A percentile compares a stretch with the other conserved stretches of the same genome.
Conservation (phyloP, 495 filamentous ascomycete species). For the Cercophora sp. region DNA sequence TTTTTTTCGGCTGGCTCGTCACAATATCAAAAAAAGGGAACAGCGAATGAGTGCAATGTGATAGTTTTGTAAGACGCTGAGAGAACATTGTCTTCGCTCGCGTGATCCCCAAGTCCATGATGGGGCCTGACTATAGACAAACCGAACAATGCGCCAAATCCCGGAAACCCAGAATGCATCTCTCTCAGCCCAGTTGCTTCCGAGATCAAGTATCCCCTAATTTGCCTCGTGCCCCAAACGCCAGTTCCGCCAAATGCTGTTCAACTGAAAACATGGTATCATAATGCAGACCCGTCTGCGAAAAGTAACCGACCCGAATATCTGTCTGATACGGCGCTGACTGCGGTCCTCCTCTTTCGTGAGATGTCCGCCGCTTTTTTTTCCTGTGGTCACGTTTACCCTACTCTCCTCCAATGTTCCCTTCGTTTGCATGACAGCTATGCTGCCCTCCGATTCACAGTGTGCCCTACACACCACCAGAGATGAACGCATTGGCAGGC, state of each 20-base stretch:
- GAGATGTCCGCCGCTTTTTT: not conserved
- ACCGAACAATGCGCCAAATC: too few relatives aligned
- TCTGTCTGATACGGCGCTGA: not conserved
- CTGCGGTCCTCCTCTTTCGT: not conserved
- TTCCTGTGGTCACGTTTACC: not conserved
- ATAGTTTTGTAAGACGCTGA: too few relatives aligned
- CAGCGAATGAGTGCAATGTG: too few relatives aligned
- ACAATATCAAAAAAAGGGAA: too few relatives aligned
- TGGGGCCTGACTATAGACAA: too few relatives aligned
- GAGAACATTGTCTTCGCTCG: too few relatives aligned
- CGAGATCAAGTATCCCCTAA: too few relatives aligned
- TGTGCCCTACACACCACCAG: slow-evolving; percentile 7
- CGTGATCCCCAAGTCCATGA: too few relatives aligned
- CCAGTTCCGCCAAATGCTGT: not conserved
- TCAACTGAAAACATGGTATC: slow-evolving; percentile 9
- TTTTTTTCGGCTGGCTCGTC: too few relatives aligned
- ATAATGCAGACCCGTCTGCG: slow-evolving; percentile 8
- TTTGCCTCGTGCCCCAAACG: not conserved
- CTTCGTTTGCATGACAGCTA: not conserved
- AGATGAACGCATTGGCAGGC: slow-evolving; percentile 37
- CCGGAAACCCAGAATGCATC: too few relatives aligned
- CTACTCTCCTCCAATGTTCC: not conserved
- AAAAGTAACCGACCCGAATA: not conserved
- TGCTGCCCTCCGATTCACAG: not conserved
- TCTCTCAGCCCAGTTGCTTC: too few relatives aligned